Conservation (phyloP, 768 basidiomycete genomes). For the Mrakia frigida region DNA sequence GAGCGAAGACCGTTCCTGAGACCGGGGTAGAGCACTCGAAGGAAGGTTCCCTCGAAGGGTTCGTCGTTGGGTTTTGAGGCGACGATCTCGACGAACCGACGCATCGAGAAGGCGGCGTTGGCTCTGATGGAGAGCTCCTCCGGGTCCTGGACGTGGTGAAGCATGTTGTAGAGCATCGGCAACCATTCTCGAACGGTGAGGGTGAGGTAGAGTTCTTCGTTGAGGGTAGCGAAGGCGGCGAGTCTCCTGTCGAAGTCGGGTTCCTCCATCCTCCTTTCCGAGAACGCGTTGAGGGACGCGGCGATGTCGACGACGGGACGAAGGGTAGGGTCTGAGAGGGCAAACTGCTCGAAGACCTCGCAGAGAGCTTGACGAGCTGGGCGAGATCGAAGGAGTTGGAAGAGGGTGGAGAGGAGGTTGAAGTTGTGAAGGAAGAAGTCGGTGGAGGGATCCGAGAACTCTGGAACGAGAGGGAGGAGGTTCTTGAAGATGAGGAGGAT, state of each 20-base stretch:
- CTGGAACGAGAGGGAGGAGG: constrained; percentile 58
- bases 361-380: constrained; percentile 66
- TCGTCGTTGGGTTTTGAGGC: constrained; percentile 37
- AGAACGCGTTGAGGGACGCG: constrained; percentile 75
- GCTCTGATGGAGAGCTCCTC: constrained; percentile 80
- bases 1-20: constrained; percentile 73
- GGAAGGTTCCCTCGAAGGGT: constrained; percentile 53
- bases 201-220: constrained; percentile 51
- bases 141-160: constrained; percentile 82
- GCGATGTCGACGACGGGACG: constrained; percentile 54
- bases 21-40: constrained; percentile 65
- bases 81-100: constrained; percentile 63
- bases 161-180: constrained; percentile 72
- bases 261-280: constrained; percentile 73
- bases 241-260: constrained; percentile 87
- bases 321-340: constrained; percentile 51
- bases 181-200: constrained; percentile 60
- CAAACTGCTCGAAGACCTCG: constrained; percentile 57
- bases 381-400: constrained; percentile 68
- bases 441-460: constrained; percentile 44
- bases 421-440: constrained; percentile 54
- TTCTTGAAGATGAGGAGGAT: constrained; percentile 65
- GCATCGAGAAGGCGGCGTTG: constrained; percentile 69
- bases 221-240: constrained; percentile 65
- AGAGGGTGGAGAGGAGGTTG: constrained; percentile 65